A percentile compares a stretch with the other conserved stretches of the same genome.
phyloP scores from a whole-genome alignment of 2,329 filamentous ascomycete species.

The Talaromyces rugulosus region DNA sequence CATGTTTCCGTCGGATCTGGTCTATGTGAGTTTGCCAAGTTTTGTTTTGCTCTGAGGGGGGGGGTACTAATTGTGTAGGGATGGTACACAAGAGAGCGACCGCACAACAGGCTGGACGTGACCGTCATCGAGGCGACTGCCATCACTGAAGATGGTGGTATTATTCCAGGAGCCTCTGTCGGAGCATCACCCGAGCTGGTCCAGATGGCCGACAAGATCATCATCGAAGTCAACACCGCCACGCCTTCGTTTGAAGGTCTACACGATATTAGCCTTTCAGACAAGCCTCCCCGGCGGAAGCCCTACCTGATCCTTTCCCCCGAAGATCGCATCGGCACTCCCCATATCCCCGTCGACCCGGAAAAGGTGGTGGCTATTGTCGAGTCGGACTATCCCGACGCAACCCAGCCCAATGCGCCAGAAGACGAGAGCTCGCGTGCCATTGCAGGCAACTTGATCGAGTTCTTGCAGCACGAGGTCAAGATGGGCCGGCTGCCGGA shows the following conservation, averaged over 20 bases:
- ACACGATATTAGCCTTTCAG: constrained; percentile 88
- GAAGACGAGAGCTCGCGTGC: constrained; percentile 68
- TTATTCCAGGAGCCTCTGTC: constrained; percentile 80
- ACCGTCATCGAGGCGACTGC: constrained; percentile 81
- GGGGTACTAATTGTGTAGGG: constrained; percentile 45
- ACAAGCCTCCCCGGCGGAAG: constrained; percentile 74
- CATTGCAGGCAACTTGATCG: constrained; percentile 77
- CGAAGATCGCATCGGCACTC: constrained; percentile 80
- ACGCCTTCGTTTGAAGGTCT: constrained; percentile 81
- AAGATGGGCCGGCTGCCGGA: constrained; percentile 68
- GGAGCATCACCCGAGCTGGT: constrained; percentile 81
- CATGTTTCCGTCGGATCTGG: constrained; percentile 85
- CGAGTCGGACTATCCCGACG: constrained; percentile 78
- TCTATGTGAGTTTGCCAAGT: constrained; percentile 55
- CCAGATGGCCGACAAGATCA: constrained; percentile 88
- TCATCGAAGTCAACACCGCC: constrained; percentile 87
- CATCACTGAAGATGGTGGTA: constrained; percentile 83
- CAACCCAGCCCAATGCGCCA: constrained; percentile 68
- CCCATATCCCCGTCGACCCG: constrained; percentile 77
- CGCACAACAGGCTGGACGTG: constrained; percentile 71
- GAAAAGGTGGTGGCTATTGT: constrained; percentile 81
- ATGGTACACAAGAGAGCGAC: constrained; percentile 77
- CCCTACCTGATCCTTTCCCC: constrained; percentile 81
- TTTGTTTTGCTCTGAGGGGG: background rate
- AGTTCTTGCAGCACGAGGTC: constrained; percentile 84